Evolutionary conservation across 1,284 basidiomycete species (phyloP).

Genomic region (Papiliotrema fonsecae): DNA sequence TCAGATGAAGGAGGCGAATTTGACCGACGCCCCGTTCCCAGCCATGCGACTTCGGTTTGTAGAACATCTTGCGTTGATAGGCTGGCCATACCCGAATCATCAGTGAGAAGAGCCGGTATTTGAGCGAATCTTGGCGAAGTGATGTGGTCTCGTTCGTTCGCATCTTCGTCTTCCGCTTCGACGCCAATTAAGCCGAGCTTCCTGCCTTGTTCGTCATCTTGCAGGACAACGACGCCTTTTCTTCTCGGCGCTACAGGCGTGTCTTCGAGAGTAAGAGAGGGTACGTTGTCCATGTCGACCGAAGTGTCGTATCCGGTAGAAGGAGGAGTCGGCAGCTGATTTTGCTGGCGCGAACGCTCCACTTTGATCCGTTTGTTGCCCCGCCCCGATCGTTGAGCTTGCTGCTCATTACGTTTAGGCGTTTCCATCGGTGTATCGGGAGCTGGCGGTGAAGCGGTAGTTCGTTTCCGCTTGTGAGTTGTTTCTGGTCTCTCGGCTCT

Average conservation of each 20-base stretch:
- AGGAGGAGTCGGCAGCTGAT: conserved; percentile 8
- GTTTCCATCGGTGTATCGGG: conserved; percentile 17
- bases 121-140: conserved; percentile 24
- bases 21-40: conserved; percentile 15
- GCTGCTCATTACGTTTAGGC: conserved; percentile 17
- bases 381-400: conserved; percentile 8
- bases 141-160: conserved; percentile 1
- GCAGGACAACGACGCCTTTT: conserved; percentile 29
- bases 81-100: conserved; percentile 25
- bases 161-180: conserved; percentile 22
- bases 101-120: conserved; percentile 26
- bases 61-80: conserved; percentile 31
- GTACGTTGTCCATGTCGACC: background rate
- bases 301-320: background rate
- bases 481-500: background rate
- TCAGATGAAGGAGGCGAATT: conserved; percentile 15
- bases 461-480: conserved; percentile 9
- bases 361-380: conserved; percentile 9
- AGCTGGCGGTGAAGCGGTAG: background rate
- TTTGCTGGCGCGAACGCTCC: background rate
- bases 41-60: conserved; percentile 32
- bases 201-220: conserved; percentile 34
- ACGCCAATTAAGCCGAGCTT: conserved; percentile 31
- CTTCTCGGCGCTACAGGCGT: conserved; percentile 3
- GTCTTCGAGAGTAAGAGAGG: background rate